phyloP scores from a whole-genome alignment of 306 rosid genomes.

The Gynostemma pentaphyllum region DNA sequence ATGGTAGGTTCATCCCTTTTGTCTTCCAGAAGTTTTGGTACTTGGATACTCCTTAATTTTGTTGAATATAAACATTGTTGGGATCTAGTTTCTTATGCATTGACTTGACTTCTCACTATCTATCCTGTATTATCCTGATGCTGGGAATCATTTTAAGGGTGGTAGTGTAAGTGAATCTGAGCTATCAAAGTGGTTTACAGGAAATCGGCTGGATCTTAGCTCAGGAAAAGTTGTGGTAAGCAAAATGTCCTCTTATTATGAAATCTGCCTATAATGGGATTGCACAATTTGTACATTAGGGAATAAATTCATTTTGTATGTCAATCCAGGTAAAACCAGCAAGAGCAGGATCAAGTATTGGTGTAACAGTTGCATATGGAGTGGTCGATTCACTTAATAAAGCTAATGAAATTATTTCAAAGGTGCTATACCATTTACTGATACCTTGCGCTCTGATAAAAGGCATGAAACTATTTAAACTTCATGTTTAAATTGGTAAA shows the following conservation, averaged over 20 bases:
- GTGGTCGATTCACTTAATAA: constrained; percentile 57
- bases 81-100: neutral
- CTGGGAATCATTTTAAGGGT: constrained; percentile 37
- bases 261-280: constrained; percentile 1
- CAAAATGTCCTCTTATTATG: constrained; percentile 8
- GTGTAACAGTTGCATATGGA: constrained; percentile 87
- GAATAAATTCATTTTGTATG: constrained; percentile 4
- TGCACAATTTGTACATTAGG: constrained; percentile 10
- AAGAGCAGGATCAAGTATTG: constrained; percentile 91
- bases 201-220: constrained; percentile 48
- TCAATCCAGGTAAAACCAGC: constrained; percentile 73
- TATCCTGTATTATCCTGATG: constrained; percentile 8
- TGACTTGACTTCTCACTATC: neutral
- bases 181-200: constrained; percentile 67
- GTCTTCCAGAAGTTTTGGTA: neutral
- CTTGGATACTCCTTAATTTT: neutral
- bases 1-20: neutral
- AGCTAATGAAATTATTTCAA: constrained; percentile 57
- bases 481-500: neutral
- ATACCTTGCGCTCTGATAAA: neutral
- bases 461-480: neutral
- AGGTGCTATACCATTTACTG: constrained; percentile 36
- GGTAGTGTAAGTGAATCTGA: constrained; percentile 38
- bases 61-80: neutral
- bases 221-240: constrained; percentile 89